Evolutionary conservation across 805 yeast genomes (phyloP), one percentile per base, ranked within the genome.

Genomic region (Jamesozyma rosinii): DNA sequence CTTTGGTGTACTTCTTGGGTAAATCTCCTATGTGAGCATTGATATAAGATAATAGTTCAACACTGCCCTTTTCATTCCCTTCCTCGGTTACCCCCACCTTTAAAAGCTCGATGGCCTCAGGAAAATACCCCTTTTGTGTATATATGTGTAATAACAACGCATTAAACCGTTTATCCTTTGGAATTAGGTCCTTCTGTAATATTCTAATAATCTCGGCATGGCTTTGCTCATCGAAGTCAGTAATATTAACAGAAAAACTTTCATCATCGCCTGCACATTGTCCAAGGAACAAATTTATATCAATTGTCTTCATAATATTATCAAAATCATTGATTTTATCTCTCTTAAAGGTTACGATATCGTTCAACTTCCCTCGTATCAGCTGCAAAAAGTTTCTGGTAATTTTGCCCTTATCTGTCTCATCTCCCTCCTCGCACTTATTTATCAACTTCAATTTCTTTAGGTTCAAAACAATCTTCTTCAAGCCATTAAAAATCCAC

Each of bases 401-500:
- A 11, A n/a, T 32, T 22, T 55, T 26, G 13, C 5, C 3, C 4
- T 20, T 18, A 11, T 35, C 31, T 14, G 22, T 30, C 3, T 21
- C 18, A 0, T 14, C 10, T 52, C n/a, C 13, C 51, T 31, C 3
- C 38, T 31, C n/a, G 24, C 24, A 5, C 40, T 61, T 62, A 41
- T 59, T 49, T 15, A 48, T 38, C 14, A 63, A 27, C 33, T 57
- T 59, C 17, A 63, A 44, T 11, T 46, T 30, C 31, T 58, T 59
- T 9, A 61, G 43, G 31, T 53, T 54, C 5, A 44, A 33, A 1
- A 57, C 38, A 11, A 55, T 47, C 11, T 44, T 45, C 11, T 48
- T 33, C 17, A 63, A 47, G 1, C 66, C 66, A 35, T 56, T 51
- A 39, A 44, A 53, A 14, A 53, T 44, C 64, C 65, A 61, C 3